A percentile compares a stretch with the other conserved stretches of the same genome.
Conservation (phyloP, 2,329 filamentous ascomycete genomes). For the Verticillium zaregamsianum region DNA sequence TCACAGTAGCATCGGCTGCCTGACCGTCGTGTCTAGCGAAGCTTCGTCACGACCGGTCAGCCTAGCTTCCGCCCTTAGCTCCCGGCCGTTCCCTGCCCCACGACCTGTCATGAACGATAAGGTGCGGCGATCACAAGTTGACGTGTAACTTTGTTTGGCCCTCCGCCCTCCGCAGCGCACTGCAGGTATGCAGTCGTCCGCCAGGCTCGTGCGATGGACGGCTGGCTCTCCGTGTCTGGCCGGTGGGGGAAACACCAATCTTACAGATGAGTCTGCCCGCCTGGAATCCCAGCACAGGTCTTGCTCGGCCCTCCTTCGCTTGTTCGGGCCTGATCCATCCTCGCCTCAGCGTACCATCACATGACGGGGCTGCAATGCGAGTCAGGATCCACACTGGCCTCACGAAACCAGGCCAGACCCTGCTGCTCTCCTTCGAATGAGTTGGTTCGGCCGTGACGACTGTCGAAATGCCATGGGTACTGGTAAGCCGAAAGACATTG, state of each 20-base stretch:
- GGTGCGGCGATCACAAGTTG: neutral
- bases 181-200: neutral
- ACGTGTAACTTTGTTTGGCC: neutral
- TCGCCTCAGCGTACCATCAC: constrained; percentile 2
- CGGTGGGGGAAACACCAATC: neutral
- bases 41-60: neutral
- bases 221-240: no score
- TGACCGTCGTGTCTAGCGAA: neutral
- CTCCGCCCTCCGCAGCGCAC: neutral
- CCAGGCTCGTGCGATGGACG: neutral
- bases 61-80: neutral
- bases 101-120: neutral
- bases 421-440: neutral
- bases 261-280: neutral
- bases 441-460: neutral
- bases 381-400: constrained; percentile 1
- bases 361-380: constrained; percentile 5
- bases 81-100: neutral
- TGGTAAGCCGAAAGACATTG: neutral
- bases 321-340: neutral
- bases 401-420: neutral
- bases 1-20: neutral
- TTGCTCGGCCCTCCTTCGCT: neutral
- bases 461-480: neutral
- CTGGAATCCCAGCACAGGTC: neutral